These are phyloP conservation scores for Acidiella bohemica DNA, from an alignment of 495 filamentous ascomycete species.

Conservation along the genomic window DNA sequence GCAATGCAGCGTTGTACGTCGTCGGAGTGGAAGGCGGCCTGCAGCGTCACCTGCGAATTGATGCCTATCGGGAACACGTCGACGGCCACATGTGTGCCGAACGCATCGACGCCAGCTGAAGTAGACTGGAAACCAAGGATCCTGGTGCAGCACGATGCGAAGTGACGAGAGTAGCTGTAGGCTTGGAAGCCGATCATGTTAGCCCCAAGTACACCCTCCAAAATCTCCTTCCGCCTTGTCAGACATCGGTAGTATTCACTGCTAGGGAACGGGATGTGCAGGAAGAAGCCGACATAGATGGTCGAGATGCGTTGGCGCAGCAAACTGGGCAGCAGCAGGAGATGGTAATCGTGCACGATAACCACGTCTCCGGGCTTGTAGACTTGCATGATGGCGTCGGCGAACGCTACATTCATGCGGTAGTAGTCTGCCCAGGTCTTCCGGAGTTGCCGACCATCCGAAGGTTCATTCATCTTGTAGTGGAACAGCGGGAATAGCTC, in stretches of 20 bases:
- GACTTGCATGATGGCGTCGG: slow-evolving; percentile 65
- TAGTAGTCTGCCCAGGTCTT: slow-evolving; percentile 81
- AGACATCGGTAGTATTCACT: slow-evolving; percentile 84
- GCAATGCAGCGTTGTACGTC: slow-evolving; percentile 53
- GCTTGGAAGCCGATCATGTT: slow-evolving; percentile 92
- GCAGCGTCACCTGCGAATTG: slow-evolving; percentile 57
- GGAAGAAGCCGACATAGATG: slow-evolving; percentile 79
- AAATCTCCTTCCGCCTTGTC: slow-evolving; percentile 69
- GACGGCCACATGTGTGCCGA: slow-evolving; percentile 73
- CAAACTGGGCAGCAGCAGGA: slow-evolving; percentile 73
- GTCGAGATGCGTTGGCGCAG: slow-evolving; percentile 68
- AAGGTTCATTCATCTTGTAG: slow-evolving; percentile 82
- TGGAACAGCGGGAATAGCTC: slow-evolving; percentile 83
- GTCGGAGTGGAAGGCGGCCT: slow-evolving; percentile 51
- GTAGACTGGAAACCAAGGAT: slow-evolving; percentile 74
- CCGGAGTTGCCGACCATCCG: slow-evolving; percentile 66
- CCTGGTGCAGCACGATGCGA: slow-evolving; percentile 79
- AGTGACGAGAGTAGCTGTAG: slow-evolving; percentile 82
- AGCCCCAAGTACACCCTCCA: slow-evolving; percentile 74
- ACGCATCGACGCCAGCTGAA: slow-evolving; percentile 70
- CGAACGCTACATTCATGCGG: slow-evolving; percentile 75
- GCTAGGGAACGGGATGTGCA: slow-evolving; percentile 87
- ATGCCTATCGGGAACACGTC: slow-evolving; percentile 89
- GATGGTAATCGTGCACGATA: slow-evolving; percentile 82
- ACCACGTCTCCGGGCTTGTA: slow-evolving; percentile 87